These are phyloP conservation scores for Penicillium sp. DNA, from an alignment of 2,329 filamentous ascomycete genomes.

Conservation along the genomic window DNA sequence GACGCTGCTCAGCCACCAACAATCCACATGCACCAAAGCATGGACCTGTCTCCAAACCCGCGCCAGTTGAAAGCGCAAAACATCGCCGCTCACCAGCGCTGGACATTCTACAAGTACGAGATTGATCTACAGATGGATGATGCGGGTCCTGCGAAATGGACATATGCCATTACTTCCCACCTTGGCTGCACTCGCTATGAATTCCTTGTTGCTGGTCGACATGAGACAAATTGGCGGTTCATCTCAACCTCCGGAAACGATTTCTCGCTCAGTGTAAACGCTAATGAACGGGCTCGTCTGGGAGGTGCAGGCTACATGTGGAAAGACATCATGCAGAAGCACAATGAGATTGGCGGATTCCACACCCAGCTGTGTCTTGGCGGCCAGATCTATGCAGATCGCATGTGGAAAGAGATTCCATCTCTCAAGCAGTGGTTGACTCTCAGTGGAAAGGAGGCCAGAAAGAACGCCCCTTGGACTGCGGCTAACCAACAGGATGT, in stretches of 20 bases:
- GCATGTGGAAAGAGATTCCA: slow-evolving; percentile 94
- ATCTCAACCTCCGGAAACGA: slow-evolving; percentile 96
- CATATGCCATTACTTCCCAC: slow-evolving; percentile 95
- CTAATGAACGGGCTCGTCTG: slow-evolving; percentile 80
- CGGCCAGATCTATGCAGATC: slow-evolving; percentile 92
- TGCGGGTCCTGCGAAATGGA: slow-evolving; percentile 77
- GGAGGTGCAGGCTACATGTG: slow-evolving; percentile 96
- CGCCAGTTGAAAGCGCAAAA: slow-evolving; percentile 78
- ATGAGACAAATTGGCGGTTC: slow-evolving; percentile 93
- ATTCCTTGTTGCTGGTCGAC: slow-evolving; percentile 86
- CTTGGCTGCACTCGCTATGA: slow-evolving; percentile 97
- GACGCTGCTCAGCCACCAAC: slow-evolving; percentile 91
- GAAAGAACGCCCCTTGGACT: slow-evolving; percentile 89
- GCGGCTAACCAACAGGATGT: slow-evolving; percentile 95
- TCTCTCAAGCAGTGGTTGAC: slow-evolving; percentile 92
- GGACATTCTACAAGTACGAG: slow-evolving; percentile 95
- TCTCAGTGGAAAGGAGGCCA: slow-evolving; percentile 88
- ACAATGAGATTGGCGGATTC: slow-evolving; percentile 93
- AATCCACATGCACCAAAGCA: slow-evolving; percentile 89
- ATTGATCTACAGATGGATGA: slow-evolving; percentile 89
- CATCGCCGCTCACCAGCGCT: slow-evolving; percentile 87
- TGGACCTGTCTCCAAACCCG: slow-evolving; percentile 89
- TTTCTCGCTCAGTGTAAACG: slow-evolving; percentile 83
- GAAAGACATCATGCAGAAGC: slow-evolving; percentile 98
- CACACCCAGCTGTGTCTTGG: slow-evolving; percentile 90